A percentile compares a stretch with the other conserved stretches of the same genome.
Evolutionary conservation across 2,329 filamentous ascomycete species (phyloP).

Genomic region (Cryphonectria radicalis): DNA sequence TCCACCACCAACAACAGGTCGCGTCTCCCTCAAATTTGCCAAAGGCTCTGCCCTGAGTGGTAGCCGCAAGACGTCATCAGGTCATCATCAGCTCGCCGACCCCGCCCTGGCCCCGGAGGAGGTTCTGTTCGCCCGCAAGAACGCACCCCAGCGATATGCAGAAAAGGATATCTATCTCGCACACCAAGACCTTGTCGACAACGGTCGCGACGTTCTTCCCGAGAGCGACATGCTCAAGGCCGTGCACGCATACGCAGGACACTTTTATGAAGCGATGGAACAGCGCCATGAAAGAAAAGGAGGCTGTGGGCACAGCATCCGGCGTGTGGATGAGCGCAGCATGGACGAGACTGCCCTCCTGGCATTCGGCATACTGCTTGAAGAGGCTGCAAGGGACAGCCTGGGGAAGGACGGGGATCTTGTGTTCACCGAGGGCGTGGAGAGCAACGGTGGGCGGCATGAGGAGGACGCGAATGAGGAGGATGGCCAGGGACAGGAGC

Average conservation of each 20-base stretch:
- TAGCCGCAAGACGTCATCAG: slow-evolving; percentile 30
- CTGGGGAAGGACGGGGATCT: slow-evolving; percentile 70
- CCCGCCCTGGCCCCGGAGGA: slow-evolving; percentile 66
- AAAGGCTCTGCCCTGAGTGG: slow-evolving; percentile 22
- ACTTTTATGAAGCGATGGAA: slow-evolving; percentile 61
- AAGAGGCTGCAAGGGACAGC: slow-evolving; percentile 66
- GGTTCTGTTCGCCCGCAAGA: slow-evolving; percentile 67
- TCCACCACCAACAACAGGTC: slow-evolving; percentile 21
- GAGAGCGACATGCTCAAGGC: slow-evolving; percentile 71
- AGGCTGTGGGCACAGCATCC: slow-evolving; percentile 20
- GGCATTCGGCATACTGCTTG: slow-evolving; percentile 74
- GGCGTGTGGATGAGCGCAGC: slow-evolving; percentile 57
- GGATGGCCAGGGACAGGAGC: neutral
- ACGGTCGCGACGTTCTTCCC: slow-evolving; percentile 58
- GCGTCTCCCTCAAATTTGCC: slow-evolving; percentile 25
- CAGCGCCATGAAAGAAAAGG: slow-evolving; percentile 19
- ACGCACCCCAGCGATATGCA: slow-evolving; percentile 68
- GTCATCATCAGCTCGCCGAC: slow-evolving; percentile 38
- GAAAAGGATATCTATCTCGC: slow-evolving; percentile 75
- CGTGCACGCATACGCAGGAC: slow-evolving; percentile 69
- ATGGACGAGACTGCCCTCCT: slow-evolving; percentile 81
- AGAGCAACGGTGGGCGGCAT: slow-evolving; percentile 31
- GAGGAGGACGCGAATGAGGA: neutral
- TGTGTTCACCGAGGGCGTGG: slow-evolving; percentile 67
- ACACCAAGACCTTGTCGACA: slow-evolving; percentile 58